phyloP scores from a whole-genome alignment of 1,284 basidiomycete species.

The Ustilago xerochloae region DNA sequence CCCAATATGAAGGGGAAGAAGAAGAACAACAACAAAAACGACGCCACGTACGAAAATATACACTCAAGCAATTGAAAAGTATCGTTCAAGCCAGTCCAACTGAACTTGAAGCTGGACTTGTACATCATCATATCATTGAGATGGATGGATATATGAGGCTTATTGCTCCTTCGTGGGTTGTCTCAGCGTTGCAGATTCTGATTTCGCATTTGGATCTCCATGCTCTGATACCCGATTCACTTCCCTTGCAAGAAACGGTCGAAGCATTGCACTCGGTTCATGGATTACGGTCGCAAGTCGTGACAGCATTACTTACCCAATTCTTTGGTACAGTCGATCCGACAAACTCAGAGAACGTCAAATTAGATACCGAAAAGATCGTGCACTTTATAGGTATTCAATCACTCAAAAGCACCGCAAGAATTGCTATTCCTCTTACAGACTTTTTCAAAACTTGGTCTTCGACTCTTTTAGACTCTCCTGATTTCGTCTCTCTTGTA shows the following conservation, averaged over 20 bases:
- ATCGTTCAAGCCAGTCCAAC: constrained; percentile 62
- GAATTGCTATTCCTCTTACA: constrained; percentile 27
- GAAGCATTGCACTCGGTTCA: constrained; percentile 36
- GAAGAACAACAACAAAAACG: constrained; percentile 21
- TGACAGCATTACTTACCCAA: constrained; percentile 41
- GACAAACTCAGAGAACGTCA: constrained; percentile 1
- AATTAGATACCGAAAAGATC: constrained; percentile 41
- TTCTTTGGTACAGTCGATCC: constrained; percentile 53
- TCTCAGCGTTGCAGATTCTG: constrained; percentile 39
- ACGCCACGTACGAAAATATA: constrained; percentile 46
- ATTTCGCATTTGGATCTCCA: constrained; percentile 58
- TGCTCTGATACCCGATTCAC: constrained; percentile 44
- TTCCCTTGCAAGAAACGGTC: constrained; percentile 48
- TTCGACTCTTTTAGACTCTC: constrained; percentile 17
- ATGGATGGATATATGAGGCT: constrained; percentile 59
- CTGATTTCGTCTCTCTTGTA: constrained; percentile 19
- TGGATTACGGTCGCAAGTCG: constrained; percentile 41
- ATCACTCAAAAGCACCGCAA: constrained; percentile 36
- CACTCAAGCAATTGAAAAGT: constrained; percentile 54
- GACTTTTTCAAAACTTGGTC: constrained; percentile 36
- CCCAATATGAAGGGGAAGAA: constrained; percentile 51
- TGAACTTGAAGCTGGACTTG: constrained; percentile 52
- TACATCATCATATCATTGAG: constrained; percentile 49
- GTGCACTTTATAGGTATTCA: constrained; percentile 52
- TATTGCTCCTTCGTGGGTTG: constrained; percentile 42